Evolutionary conservation across 148 eudicot genomes (phyloP).

Genomic region (Chenopodium suecicum): DNA sequence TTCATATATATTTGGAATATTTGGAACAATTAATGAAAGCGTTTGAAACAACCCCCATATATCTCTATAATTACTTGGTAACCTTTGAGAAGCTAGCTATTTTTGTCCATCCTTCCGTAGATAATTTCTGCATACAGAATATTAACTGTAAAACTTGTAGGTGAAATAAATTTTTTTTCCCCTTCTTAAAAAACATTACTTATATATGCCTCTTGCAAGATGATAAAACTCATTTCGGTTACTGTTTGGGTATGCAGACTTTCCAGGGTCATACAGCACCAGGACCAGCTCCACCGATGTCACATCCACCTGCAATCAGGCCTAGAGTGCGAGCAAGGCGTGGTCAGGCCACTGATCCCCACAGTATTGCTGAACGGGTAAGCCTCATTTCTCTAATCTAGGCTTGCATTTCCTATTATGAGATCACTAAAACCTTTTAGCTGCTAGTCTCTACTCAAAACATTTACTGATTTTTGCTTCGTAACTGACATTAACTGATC

Average conservation of each 20-base stretch:
- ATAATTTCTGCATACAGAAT: background rate
- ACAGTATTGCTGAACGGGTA: slow-evolving; percentile 56
- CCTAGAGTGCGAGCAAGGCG: slow-evolving; percentile 58
- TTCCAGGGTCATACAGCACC: slow-evolving; percentile 41
- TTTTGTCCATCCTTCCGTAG: background rate
- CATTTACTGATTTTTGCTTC: background rate
- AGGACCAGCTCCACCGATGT: slow-evolving; percentile 28
- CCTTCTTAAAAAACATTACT: background rate
- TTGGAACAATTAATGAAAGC: background rate
- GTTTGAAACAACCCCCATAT: background rate
- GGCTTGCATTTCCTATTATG: background rate
- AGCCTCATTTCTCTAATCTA: background rate
- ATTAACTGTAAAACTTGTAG: background rate
- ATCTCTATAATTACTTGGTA: background rate
- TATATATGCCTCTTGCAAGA: background rate
- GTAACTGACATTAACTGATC: background rate
- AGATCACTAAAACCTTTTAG: background rate
- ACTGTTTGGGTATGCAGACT: slow-evolving; percentile 23
- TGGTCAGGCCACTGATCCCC: slow-evolving; percentile 60
- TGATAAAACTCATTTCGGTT: background rate
- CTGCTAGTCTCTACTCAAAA: background rate
- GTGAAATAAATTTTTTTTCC: background rate
- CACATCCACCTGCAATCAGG: slow-evolving; percentile 45
- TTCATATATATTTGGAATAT: background rate
- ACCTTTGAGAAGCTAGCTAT: background rate